phyloP scores from a whole-genome alignment of 2,329 filamentous ascomycete species.

The Cylindrodendrum hubeiense region DNA sequence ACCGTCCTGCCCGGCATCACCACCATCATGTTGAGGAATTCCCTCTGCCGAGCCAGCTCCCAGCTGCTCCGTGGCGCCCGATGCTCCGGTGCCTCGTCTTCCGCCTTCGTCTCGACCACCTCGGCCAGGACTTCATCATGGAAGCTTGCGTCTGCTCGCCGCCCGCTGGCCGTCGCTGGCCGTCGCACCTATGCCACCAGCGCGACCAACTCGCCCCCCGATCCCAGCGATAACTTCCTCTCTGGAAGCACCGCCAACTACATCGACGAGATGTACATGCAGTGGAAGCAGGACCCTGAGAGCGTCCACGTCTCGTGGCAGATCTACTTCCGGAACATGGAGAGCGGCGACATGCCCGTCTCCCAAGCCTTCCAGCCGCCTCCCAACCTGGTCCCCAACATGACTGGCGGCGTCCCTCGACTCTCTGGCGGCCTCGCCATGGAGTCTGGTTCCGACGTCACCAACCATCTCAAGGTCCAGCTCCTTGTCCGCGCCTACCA shows the following conservation, averaged over 20 bases:
- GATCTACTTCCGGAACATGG: slow-evolving; percentile 99
- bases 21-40: slow-evolving; percentile 78
- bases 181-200: slow-evolving; percentile 67
- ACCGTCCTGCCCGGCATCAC: slow-evolving; percentile 39
- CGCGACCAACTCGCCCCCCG: slow-evolving; percentile 68
- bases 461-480: slow-evolving; percentile 98
- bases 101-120: slow-evolving; percentile 58
- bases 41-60: slow-evolving; percentile 73
- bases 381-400: slow-evolving; percentile 87
- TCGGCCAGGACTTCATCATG: slow-evolving; percentile 56
- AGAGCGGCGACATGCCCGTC: slow-evolving; percentile 96
- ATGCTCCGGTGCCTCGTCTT: slow-evolving; percentile 56
- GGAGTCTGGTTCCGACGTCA: slow-evolving; percentile 82
- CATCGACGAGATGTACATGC: slow-evolving; percentile 99
- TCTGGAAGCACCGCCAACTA: slow-evolving; percentile 98
- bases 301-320: slow-evolving; percentile 99
- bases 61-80: slow-evolving; percentile 70
- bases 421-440: slow-evolving; percentile 77
- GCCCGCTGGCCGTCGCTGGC: slow-evolving; percentile 61
- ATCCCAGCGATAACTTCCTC: slow-evolving; percentile 95
- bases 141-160: slow-evolving; percentile 60
- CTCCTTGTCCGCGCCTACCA: slow-evolving; percentile 97
- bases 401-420: slow-evolving; percentile 81
- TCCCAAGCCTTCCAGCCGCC: slow-evolving; percentile 97
- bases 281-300: slow-evolving; percentile 93